A percentile compares a stretch with the other conserved stretches of the same genome.
Conservation (phyloP, 441 rosid species). For the Pelargonium australe region DNA sequence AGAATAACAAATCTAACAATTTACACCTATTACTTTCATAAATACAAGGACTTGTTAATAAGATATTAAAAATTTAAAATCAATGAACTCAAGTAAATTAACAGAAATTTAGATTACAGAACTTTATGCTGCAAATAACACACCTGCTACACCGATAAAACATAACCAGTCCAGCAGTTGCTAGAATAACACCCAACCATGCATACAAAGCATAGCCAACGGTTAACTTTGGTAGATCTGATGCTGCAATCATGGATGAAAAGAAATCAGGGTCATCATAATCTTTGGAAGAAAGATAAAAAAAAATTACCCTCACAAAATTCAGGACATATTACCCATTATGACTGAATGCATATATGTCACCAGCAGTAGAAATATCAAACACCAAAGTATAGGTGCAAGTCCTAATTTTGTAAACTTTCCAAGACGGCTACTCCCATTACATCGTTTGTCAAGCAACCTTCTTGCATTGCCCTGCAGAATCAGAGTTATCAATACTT, state of each 20-base stretch:
- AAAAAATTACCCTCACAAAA: constrained; percentile 17
- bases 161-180: constrained; percentile 64
- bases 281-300: constrained; percentile 15
- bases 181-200: constrained; percentile 77
- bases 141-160: constrained; percentile 93
- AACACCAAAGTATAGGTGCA: constrained; percentile 72
- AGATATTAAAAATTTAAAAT: not conserved
- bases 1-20: constrained; percentile 10
- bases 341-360: constrained; percentile 62
- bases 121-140: constrained; percentile 7
- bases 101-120: not conserved
- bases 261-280: constrained; percentile 1
- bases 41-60: not conserved
- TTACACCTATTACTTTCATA: not conserved
- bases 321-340: constrained; percentile 39
- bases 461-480: constrained; percentile 85
- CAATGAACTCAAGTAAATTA: not conserved
- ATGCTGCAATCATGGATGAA: constrained; percentile 41
- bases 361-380: constrained; percentile 53
- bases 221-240: constrained; percentile 68
- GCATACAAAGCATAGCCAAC: constrained; percentile 73
- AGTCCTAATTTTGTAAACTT: constrained; percentile 74
- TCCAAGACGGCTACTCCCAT: constrained; percentile 61
- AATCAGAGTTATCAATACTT: constrained; percentile 13
- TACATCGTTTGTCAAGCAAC: constrained; percentile 66